Evolutionary conservation across 208 protist genomes (phyloP), one percentile per base, ranked within the genome.

Genomic region (Borovskyia barvae): DNA sequence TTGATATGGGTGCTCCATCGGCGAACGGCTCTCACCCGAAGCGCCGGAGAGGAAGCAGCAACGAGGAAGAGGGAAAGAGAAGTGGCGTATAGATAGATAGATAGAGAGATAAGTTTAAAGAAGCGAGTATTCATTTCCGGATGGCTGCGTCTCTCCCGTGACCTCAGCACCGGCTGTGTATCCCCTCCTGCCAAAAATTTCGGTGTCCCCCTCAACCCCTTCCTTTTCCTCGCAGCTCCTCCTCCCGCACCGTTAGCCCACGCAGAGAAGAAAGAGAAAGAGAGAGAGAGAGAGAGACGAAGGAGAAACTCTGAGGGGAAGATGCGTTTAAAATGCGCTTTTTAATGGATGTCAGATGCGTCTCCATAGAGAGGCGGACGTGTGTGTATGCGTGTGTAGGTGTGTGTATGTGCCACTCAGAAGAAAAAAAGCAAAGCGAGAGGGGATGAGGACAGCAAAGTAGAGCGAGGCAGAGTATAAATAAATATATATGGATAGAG

Each of bases 281-380:
- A 33, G 25, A 55, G 49, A 28, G 26, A 36, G 25, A 32, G 46
- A 59, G 17, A 30, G 54, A 25, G 20, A 66, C 36, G 22, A 43
- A 6, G 53, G 19, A 17, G 25, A 8, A 51, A 25, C 30, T 15
- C 41, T 32, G 22, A 52, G 17, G 26, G 33, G 51, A 6, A 46
- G 25, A 30, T 17, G 9, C 6, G 39, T 12, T 14, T n/a, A 41
- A 14, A 8, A n/a, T 14, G 3, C 36, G 36, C 36, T 19, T 8
- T 19, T n/a, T 19, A 5, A n/a, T 19, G 3, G 36, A 41, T 41
- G 36, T 41, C 36, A 3, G 14, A 41, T n/a, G 36, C 17, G 46
- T 42, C 19, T 55, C 22, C 15, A 15, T 55, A 14, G 2, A n/a
- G 36, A n/a, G 36, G 36, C 17, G 15, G 14, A 20, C 14, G 41